Conservation (phyloP, 257 asterid genomes). For the Solanum arcanum region DNA sequence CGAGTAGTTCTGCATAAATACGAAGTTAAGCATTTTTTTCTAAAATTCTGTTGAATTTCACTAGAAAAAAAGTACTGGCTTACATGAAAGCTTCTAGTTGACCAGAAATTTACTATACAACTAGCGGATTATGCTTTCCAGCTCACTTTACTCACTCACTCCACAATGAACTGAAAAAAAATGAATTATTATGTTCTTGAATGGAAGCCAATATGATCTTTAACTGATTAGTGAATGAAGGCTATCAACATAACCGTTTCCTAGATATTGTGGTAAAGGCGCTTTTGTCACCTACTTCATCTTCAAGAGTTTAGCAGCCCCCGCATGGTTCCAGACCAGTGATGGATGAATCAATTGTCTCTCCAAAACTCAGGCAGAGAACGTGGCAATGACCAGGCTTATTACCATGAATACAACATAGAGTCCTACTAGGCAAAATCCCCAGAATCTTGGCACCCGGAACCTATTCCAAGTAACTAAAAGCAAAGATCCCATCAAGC, state of each 20-base stretch:
- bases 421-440: constrained; percentile 86
- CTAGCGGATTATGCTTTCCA: not conserved
- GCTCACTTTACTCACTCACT: not conserved
- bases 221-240: not conserved
- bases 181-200: not conserved
- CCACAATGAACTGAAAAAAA: not conserved
- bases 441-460: constrained; percentile 96
- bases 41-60: not conserved
- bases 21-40: not conserved
- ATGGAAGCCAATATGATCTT: not conserved
- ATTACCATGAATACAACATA: constrained; percentile 53
- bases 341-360: not conserved
- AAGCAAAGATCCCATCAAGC: constrained; percentile 93
- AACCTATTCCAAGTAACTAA: constrained; percentile 85
- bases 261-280: not conserved
- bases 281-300: not conserved
- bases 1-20: not conserved
- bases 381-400: constrained; percentile 58
- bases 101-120: not conserved
- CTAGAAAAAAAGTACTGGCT: not conserved
- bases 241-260: not conserved
- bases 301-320: not conserved
- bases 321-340: not conserved
- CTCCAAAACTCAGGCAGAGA: constrained; percentile 25
- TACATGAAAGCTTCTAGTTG: not conserved